These are phyloP conservation scores for Pelargonium cotyledonis DNA, from an alignment of 441 rosid species.

Conservation along the genomic window DNA sequence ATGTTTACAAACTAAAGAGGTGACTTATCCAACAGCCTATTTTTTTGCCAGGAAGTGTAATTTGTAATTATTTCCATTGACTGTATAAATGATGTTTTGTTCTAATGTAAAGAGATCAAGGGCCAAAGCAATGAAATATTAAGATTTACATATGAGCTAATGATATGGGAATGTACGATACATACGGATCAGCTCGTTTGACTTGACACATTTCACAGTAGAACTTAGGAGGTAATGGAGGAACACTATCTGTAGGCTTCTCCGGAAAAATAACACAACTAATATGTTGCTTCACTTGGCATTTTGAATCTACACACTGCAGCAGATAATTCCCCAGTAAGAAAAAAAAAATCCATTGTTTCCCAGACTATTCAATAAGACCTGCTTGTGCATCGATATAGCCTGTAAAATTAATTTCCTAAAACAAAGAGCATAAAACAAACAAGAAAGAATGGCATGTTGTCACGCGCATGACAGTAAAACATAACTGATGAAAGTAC, in stretches of 20 bases:
- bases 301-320: conserved; percentile 24
- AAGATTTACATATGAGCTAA: not conserved
- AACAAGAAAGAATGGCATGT: not conserved
- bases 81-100: not conserved
- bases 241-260: conserved; percentile 19
- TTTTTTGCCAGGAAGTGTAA: not conserved
- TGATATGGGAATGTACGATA: conserved; percentile 7
- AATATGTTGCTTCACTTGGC: conserved; percentile 26
- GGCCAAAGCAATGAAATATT: not conserved
- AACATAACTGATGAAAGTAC: too few relatives aligned
- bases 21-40: not conserved
- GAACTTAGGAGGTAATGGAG: conserved; percentile 17
- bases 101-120: conserved; percentile 2
- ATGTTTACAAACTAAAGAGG: too few relatives aligned
- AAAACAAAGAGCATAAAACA: not conserved
- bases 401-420: not conserved
- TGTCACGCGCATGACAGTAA: too few relatives aligned
- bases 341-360: not conserved
- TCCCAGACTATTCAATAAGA: not conserved
- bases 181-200: conserved; percentile 30
- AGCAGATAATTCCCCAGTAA: conserved; percentile 8
- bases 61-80: not conserved
- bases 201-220: conserved; percentile 25
- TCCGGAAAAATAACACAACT: conserved; percentile 23
- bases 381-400: not conserved